phyloP scores from a whole-genome alignment of 176 grass and related monocot genomes.

The Areca catechu region DNA sequence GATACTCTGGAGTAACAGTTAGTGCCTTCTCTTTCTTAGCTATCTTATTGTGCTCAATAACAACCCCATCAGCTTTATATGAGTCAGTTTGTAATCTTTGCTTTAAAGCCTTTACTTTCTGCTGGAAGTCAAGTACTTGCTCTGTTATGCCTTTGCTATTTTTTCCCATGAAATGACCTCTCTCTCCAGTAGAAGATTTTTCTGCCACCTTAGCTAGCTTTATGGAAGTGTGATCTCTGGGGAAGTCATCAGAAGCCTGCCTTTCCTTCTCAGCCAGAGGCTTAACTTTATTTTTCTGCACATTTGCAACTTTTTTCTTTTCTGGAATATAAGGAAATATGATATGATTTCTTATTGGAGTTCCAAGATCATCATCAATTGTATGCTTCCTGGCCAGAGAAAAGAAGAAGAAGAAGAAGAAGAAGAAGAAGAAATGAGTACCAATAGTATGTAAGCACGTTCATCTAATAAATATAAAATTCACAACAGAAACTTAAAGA shows the following conservation, averaged over 20 bases:
- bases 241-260: constrained; percentile 15
- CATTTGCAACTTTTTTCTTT: constrained; percentile 12
- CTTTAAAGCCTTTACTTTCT: constrained; percentile 4
- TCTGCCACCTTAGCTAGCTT: constrained; percentile 3
- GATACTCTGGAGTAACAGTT: constrained; percentile 16
- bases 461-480: neutral
- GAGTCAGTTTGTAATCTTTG: no score
- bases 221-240: constrained; percentile 10
- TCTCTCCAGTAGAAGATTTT: neutral
- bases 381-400: constrained; percentile 43
- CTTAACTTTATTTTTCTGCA: constrained; percentile 22
- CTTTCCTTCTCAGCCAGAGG: constrained; percentile 25
- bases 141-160: no score
- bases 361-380: constrained; percentile 34
- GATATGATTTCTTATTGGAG: constrained; percentile 47
- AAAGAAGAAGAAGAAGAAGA: constrained; percentile 16
- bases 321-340: constrained; percentile 47
- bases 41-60: no score
- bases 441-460: neutral
- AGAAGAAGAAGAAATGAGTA: neutral
- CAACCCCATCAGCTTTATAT: no score
- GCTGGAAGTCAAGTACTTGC: neutral
- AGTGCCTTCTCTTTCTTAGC: constrained; percentile 20
- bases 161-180: no score
- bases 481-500: constrained; percentile 1